These are phyloP conservation scores for Pleurotus pulmonarius DNA, from an alignment of 768 basidiomycete species.

Conservation along the genomic window DNA sequence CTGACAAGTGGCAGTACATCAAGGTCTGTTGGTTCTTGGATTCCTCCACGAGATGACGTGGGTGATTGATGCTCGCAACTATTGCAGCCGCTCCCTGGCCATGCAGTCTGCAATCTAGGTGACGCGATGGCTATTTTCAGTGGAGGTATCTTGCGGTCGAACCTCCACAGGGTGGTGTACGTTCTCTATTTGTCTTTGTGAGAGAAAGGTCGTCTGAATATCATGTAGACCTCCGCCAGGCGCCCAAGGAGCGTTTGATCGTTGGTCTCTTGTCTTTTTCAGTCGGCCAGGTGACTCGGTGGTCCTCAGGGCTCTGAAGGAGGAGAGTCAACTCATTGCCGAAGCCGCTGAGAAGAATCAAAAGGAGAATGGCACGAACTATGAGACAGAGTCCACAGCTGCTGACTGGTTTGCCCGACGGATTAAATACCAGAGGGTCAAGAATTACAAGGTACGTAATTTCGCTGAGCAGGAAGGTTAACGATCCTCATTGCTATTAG, in stretches of 20 bases:
- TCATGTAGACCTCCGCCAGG: conserved; percentile 53
- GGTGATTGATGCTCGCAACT: conserved; percentile 20
- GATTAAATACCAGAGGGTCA: conserved; percentile 40
- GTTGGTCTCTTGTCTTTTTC: conserved; percentile 72
- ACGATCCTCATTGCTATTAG: conserved; percentile 15
- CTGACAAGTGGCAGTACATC: conserved; percentile 65
- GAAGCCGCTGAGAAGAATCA: conserved; percentile 34
- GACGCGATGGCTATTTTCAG: conserved; percentile 62
- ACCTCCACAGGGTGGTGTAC: conserved; percentile 60
- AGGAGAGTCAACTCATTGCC: conserved; percentile 49
- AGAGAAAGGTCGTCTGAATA: no score
- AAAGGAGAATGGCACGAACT: conserved; percentile 17
- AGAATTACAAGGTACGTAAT: conserved; percentile 34
- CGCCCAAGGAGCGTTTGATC: conserved; percentile 43
- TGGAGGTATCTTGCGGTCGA: conserved; percentile 60
- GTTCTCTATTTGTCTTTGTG: conserved; percentile 14
- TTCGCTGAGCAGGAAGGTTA: no score
- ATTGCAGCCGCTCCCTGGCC: conserved; percentile 50
- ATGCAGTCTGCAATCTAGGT: conserved; percentile 60
- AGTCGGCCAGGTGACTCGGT: conserved; percentile 55
- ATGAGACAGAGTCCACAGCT: conserved; percentile 32
- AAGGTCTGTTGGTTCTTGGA: conserved; percentile 37
- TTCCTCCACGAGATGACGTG: background rate
- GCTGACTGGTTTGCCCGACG: conserved; percentile 42
- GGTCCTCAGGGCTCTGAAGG: conserved; percentile 45